Conservation (phyloP, 148 eudicot species). For the Cornus kousa region DNA sequence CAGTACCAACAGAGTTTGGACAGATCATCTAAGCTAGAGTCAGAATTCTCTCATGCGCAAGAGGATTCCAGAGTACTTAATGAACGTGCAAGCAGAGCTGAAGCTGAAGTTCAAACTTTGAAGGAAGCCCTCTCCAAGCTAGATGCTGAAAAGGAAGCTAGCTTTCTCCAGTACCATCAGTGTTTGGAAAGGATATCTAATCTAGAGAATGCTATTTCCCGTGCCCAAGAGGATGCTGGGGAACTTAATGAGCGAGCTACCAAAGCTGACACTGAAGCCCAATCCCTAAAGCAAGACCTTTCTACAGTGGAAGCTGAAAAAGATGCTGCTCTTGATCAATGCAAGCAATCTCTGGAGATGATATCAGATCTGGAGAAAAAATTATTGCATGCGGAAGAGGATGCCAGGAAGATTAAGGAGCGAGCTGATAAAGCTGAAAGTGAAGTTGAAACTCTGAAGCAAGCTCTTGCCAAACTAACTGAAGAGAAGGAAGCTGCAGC, state of each 20-base stretch:
- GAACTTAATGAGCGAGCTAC: slow-evolving; percentile 44
- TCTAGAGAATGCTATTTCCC: slow-evolving; percentile 50
- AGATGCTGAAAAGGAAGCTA: slow-evolving; percentile 81
- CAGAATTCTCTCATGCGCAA: slow-evolving; percentile 52
- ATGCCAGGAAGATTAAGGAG: slow-evolving; percentile 43
- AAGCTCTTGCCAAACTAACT: slow-evolving; percentile 47
- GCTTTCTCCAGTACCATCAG: slow-evolving; percentile 57
- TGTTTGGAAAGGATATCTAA: slow-evolving; percentile 60
- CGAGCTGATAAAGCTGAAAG: slow-evolving; percentile 71
- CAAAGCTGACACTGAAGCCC: slow-evolving; percentile 55
- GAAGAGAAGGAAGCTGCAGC: slow-evolving; percentile 72
- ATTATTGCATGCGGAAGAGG: slow-evolving; percentile 61
- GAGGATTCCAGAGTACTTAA: slow-evolving; percentile 57
- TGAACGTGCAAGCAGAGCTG: slow-evolving; percentile 74
- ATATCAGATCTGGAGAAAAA: slow-evolving; percentile 69
- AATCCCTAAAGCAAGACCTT: slow-evolving; percentile 46
- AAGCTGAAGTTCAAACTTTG: slow-evolving; percentile 61
- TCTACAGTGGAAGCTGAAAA: slow-evolving; percentile 53
- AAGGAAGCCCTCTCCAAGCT: slow-evolving; percentile 50
- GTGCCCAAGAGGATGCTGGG: slow-evolving; percentile 43
- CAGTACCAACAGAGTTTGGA: slow-evolving; percentile 69
- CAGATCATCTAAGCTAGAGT: slow-evolving; percentile 64
- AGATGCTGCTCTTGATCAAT: slow-evolving; percentile 56
- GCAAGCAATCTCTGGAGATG: slow-evolving; percentile 65
- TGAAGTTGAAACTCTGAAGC: slow-evolving; percentile 66